These are phyloP conservation scores for Pythium rishiriense DNA, from an alignment of 352 stramenopile species.

Conservation along the genomic window DNA sequence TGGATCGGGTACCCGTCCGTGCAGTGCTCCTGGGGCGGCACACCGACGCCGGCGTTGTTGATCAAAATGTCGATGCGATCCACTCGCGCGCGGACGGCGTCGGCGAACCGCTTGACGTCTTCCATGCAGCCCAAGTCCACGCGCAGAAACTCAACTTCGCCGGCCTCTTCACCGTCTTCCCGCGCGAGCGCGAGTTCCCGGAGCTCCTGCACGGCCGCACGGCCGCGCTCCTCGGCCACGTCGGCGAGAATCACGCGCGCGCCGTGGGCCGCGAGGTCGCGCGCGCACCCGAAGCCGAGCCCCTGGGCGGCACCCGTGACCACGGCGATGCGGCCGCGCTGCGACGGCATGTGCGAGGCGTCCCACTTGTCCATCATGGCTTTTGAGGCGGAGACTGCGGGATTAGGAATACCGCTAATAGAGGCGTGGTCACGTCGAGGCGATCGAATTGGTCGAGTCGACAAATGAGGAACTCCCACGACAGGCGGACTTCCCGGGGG, in stretches of 20 bases:
- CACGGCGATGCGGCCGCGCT: slow-evolving; percentile 45
- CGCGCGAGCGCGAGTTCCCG: not conserved
- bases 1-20: slow-evolving; percentile 35
- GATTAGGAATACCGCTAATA: too few relatives aligned
- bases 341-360: slow-evolving; percentile 19
- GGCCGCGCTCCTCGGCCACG: slow-evolving; percentile 12
- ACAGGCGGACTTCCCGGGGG: not conserved
- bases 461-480: not conserved
- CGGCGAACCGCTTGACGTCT: slow-evolving; percentile 27
- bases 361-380: slow-evolving; percentile 16
- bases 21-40: slow-evolving; percentile 8
- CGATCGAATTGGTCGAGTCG: not conserved
- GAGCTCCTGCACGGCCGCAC: not conserved
- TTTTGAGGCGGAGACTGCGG: too few relatives aligned
- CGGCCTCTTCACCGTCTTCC: not conserved
- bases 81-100: slow-evolving; percentile 22
- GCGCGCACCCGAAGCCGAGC: slow-evolving; percentile 59
- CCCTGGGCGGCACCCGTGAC: slow-evolving; percentile 70
- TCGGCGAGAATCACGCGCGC: slow-evolving; percentile 58
- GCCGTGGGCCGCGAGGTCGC: slow-evolving; percentile 37
- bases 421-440: too few relatives aligned
- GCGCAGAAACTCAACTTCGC: slow-evolving; percentile 21
- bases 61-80: slow-evolving; percentile 33
- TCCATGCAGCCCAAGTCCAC: slow-evolving; percentile 30
- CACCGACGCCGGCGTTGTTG: slow-evolving; percentile 36